Base-by-base conservation (phyloP, 345 rosid species). In the Alliaria petiolata region DNA sequence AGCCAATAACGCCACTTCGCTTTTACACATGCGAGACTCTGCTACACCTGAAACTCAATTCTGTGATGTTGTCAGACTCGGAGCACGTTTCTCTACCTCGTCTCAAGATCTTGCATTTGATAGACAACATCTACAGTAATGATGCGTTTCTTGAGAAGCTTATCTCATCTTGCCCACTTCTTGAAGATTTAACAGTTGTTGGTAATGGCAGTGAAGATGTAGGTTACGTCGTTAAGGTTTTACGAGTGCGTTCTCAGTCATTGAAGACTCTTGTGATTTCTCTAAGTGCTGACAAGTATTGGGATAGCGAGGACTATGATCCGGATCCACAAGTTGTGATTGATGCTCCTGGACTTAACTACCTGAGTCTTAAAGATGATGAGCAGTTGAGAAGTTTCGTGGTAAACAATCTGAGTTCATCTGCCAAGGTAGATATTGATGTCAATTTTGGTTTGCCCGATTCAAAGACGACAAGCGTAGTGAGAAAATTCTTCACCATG, bases 1-100 rank as follows among this genome's bases (percentile, higher is more conserved):
- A 22, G n/a, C n/a, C n/a, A n/a, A n/a, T 39, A 15, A 52, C 52
- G 39, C 62, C 52, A 5, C 14, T 30, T 17, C 19, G 72, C 43
- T 13, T 68, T 6, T 68, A 68, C 50, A 28, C 39, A 7, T 67
- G 71, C 26, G 62, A 40, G 39, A 40, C 62, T 38, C 17, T 67
- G 16, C 8, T 42, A 7, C 7, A n/a, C 5, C 28, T 67, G 26
- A 39, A 17, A 40, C 62, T 67, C 19, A 4, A 1, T 15, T 0
- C 0, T 3, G 66, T 61, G 3, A 0, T 8, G 8, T 3, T 60
- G 36, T 3, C 5, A 4, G 34, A 22, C 15, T 28, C 45, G 7
- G 44, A 43, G 10, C 14, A 8, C 43, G 64, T 55, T 5, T 31
- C 72, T 44, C 7, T 68, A 43, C 64, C 72, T 68, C 3, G 33